These are phyloP conservation scores for Penicillium corylophilum DNA, from an alignment of 2,329 filamentous ascomycete species.

Conservation along the genomic window DNA sequence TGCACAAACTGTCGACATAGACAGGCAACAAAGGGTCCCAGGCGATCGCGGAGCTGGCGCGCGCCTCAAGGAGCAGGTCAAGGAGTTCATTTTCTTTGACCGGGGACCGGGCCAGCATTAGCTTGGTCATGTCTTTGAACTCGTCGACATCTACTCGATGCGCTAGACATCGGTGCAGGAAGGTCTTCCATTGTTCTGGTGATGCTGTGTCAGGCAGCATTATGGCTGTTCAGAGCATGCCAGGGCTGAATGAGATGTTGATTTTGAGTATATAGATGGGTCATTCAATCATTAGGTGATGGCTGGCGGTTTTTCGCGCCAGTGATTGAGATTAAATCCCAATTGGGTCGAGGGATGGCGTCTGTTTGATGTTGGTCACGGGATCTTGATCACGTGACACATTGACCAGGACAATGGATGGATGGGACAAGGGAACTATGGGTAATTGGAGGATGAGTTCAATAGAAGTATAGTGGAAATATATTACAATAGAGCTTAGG, in stretches of 20 bases:
- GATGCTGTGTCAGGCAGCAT: slow-evolving; percentile 28
- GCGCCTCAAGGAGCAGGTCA: slow-evolving; percentile 37
- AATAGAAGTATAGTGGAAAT: too few species aligned
- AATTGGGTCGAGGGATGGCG: slow-evolving; percentile 17
- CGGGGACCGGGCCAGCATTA: slow-evolving; percentile 33
- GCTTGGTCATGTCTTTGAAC: slow-evolving; percentile 38
- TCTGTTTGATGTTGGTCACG: slow-evolving; percentile 12
- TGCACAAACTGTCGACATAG: slow-evolving; percentile 41
- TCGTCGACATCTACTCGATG: slow-evolving; percentile 39
- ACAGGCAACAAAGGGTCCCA: slow-evolving; percentile 46
- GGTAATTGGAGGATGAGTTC: background rate
- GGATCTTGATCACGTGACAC: background rate
- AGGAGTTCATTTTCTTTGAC: slow-evolving; percentile 34
- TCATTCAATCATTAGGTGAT: slow-evolving; percentile 2
- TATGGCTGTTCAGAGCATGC: slow-evolving; percentile 10
- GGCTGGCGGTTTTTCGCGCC: slow-evolving; percentile 2
- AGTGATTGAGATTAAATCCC: slow-evolving; percentile 10
- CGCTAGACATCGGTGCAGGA: slow-evolving; percentile 38
- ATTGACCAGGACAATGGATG: background rate
- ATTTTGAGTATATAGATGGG: background rate
- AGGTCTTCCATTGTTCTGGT: slow-evolving; percentile 38
- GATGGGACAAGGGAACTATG: background rate
- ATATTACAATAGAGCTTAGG: too few species aligned
- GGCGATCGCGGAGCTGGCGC: slow-evolving; percentile 30
- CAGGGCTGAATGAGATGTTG: background rate